phyloP scores from a whole-genome alignment of 1,139 yeast genomes.

The Taiozyma sp. region DNA sequence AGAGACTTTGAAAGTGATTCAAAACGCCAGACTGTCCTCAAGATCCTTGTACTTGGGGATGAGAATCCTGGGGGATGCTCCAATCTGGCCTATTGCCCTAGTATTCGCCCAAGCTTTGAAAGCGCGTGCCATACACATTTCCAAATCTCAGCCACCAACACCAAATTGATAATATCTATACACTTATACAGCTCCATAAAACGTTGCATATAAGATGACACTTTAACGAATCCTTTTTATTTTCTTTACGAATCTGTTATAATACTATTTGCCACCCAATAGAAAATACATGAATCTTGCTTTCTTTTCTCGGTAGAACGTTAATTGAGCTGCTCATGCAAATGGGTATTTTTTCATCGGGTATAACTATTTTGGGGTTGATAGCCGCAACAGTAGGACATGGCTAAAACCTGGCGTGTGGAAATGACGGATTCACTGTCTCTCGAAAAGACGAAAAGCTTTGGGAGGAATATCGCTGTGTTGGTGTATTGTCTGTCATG shows the following conservation, averaged over 20 bases:
- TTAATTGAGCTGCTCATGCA: no score
- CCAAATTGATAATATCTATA: slow-evolving; percentile 1
- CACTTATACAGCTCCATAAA: not conserved
- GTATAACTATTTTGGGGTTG: no score
- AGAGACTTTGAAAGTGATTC: slow-evolving; percentile 38
- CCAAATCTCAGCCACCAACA: slow-evolving; percentile 16
- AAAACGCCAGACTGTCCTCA: slow-evolving; percentile 45
- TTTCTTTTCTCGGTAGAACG: not conserved
- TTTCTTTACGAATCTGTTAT: not conserved
- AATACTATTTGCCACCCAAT: not conserved
- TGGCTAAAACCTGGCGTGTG: no score
- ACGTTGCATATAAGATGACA: not conserved
- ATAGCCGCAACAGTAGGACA: no score
- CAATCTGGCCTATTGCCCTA: slow-evolving; percentile 76
- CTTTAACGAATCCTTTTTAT: not conserved
- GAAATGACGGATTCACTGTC: no score
- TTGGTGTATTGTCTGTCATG: no score
- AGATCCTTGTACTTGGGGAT: slow-evolving; percentile 62
- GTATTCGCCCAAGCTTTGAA: slow-evolving; percentile 73
- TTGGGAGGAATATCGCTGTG: no score
- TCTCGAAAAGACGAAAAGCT: no score
- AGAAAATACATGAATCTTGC: not conserved
- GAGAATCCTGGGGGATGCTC: slow-evolving; percentile 71
- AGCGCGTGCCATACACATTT: slow-evolving; percentile 47
- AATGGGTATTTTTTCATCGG: no score